These are phyloP conservation scores for Colletotrichum euphorbiae DNA, from an alignment of 2,329 filamentous ascomycete species.

Conservation along the genomic window DNA sequence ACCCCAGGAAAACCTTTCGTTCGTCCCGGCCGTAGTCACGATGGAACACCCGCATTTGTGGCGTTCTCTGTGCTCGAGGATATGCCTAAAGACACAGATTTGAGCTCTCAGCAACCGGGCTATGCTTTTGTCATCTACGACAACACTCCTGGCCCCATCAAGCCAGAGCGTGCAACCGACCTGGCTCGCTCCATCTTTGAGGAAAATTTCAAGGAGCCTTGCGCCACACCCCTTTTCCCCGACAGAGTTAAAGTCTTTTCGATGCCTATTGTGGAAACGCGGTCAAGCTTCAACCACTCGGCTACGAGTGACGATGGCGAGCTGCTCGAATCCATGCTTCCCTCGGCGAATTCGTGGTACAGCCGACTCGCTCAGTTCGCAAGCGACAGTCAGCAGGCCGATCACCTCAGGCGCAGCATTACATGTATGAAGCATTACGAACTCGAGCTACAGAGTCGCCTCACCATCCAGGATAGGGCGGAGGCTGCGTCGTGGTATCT, in stretches of 20 bases:
- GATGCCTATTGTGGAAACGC: background rate
- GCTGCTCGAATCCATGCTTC: background rate
- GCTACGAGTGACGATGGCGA: background rate
- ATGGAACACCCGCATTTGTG: background rate
- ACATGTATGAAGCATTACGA: constrained; percentile 14
- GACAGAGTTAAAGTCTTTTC: background rate
- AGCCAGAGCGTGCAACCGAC: background rate
- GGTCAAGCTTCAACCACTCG: too few species aligned
- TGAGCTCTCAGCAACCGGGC: background rate
- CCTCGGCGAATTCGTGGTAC: background rate
- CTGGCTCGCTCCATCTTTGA: background rate
- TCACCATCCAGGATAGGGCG: background rate
- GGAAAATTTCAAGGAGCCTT: background rate
- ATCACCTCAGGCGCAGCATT: background rate
- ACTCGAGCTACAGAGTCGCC: constrained; percentile 6
- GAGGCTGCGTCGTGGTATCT: constrained; percentile 3
- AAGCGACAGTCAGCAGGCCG: too few species aligned
- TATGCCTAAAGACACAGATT: background rate
- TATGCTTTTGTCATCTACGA: background rate
- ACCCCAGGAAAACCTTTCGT: background rate
- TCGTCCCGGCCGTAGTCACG: background rate
- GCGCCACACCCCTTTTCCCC: background rate
- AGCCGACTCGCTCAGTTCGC: background rate
- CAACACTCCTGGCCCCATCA: background rate
- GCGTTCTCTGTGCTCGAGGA: background rate